phyloP scores from a whole-genome alignment of 805 yeast species.

The Pichia californica region DNA sequence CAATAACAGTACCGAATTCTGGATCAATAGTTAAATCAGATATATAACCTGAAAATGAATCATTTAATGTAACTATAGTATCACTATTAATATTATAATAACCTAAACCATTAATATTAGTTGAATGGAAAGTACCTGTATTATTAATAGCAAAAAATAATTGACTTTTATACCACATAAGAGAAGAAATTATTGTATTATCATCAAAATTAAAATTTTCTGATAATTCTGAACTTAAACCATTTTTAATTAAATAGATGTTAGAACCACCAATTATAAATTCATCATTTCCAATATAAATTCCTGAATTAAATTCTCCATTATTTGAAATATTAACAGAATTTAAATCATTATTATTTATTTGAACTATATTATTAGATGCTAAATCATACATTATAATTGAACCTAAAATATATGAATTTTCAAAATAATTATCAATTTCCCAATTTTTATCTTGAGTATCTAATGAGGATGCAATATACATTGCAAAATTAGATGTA shows the following conservation, averaged over 20 bases:
- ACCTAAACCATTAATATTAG: slow-evolving; percentile 38
- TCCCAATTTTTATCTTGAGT: background rate
- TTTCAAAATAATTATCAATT: background rate
- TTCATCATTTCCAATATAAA: slow-evolving; percentile 41
- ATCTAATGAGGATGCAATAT: slow-evolving; percentile 24
- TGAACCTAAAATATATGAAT: slow-evolving; percentile 17
- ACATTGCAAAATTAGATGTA: slow-evolving; percentile 25
- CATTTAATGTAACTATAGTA: slow-evolving; percentile 35
- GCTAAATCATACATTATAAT: slow-evolving; percentile 17
- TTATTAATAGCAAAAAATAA: slow-evolving; percentile 44
- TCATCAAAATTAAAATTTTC: slow-evolving; percentile 16
- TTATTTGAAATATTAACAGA: background rate
- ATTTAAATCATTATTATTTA: slow-evolving; percentile 6
- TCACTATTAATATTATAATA: slow-evolving; percentile 43
- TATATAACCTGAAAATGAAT: slow-evolving; percentile 32
- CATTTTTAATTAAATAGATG: slow-evolving; percentile 8
- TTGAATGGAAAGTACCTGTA: slow-evolving; percentile 20
- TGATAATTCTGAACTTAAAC: slow-evolving; percentile 1
- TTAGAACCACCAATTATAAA: slow-evolving; percentile 54
- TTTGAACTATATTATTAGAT: slow-evolving; percentile 13
- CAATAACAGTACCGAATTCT: slow-evolving; percentile 42
- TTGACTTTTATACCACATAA: slow-evolving; percentile 33
- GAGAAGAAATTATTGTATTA: slow-evolving; percentile 16
- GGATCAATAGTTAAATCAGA: slow-evolving; percentile 36
- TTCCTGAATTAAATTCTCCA: slow-evolving; percentile 23